These are phyloP conservation scores for Phytophthora gonapodyides DNA, from an alignment of 352 stramenopile species.

Conservation along the genomic window DNA sequence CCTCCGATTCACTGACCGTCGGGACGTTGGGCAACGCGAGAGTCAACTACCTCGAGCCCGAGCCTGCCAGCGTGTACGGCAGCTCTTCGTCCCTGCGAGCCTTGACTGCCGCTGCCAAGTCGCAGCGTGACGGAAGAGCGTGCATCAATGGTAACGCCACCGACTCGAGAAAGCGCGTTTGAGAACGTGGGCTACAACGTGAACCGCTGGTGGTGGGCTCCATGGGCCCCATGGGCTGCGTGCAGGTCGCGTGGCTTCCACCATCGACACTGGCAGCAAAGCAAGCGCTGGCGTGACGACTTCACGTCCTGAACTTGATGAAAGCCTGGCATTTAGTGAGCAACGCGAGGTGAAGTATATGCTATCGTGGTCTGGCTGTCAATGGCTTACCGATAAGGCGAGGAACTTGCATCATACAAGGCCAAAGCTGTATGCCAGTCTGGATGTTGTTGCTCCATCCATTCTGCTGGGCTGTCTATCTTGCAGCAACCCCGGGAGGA, in stretches of 20 bases:
- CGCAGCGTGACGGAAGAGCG: too few species aligned
- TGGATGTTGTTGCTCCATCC: too few species aligned
- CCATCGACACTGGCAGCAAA: constrained; percentile 5
- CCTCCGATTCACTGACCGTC: constrained; percentile 14
- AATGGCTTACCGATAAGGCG: too few species aligned
- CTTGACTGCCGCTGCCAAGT: constrained; percentile 1
- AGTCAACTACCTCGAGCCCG: constrained; percentile 27
- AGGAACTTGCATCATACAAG: too few species aligned
- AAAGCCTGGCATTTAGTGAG: too few species aligned
- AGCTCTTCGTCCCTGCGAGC: constrained; percentile 19
- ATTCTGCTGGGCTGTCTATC: too few species aligned
- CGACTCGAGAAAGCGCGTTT: constrained; percentile 28
- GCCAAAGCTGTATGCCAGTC: too few species aligned
- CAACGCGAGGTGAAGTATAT: too few species aligned
- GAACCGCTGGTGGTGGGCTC: constrained; percentile 20
- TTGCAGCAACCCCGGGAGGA: too few species aligned
- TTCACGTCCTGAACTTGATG: constrained; percentile 9
- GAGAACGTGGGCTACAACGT: constrained; percentile 1
- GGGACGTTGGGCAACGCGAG: constrained; percentile 16
- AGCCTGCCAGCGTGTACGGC: constrained; percentile 14
- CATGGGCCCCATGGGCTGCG: constrained; percentile 16
- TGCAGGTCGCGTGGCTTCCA: constrained; percentile 3
- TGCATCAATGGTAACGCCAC: background rate
- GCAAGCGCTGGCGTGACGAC: constrained; percentile 18
- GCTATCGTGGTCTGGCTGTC: too few species aligned